A percentile compares a stretch with the other conserved stretches of the same genome.
These are phyloP conservation scores for Pichia sp. DNA, from an alignment of 1,139 yeast genomes.

Conservation along the genomic window DNA sequence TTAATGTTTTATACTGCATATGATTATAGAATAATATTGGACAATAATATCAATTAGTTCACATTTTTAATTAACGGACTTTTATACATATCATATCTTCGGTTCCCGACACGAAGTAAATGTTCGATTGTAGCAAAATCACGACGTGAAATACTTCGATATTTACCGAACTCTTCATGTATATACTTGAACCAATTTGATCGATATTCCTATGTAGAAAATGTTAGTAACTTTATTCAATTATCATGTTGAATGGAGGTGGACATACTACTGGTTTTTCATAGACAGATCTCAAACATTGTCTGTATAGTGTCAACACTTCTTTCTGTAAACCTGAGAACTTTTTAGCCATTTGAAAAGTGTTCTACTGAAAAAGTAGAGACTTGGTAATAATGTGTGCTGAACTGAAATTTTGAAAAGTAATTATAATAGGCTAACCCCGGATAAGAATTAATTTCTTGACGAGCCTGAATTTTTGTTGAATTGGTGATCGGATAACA, in stretches of 20 bases:
- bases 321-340: conserved; percentile 31
- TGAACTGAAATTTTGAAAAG: no score
- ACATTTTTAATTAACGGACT: conserved; percentile 61
- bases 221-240: neutral
- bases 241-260: neutral
- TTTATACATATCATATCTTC: conserved; percentile 66
- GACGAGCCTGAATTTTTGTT: no score
- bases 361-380: no score
- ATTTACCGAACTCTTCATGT: conserved; percentile 53
- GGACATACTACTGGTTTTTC: conserved; percentile 44
- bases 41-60: conserved; percentile 23
- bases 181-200: conserved; percentile 38
- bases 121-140: conserved; percentile 87
- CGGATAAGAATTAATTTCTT: no score
- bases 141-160: conserved; percentile 55
- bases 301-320: conserved; percentile 56
- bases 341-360: conserved; percentile 11
- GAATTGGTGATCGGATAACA: no score
- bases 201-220: conserved; percentile 8
- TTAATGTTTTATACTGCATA: neutral
- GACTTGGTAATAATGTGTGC: no score
- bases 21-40: neutral
- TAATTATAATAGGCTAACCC: no score
- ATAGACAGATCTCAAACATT: conserved; percentile 46
- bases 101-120: conserved; percentile 66